Base-by-base conservation (phyloP, 1,284 basidiomycete species). In the Cystobasidiaceae sp. region DNA sequence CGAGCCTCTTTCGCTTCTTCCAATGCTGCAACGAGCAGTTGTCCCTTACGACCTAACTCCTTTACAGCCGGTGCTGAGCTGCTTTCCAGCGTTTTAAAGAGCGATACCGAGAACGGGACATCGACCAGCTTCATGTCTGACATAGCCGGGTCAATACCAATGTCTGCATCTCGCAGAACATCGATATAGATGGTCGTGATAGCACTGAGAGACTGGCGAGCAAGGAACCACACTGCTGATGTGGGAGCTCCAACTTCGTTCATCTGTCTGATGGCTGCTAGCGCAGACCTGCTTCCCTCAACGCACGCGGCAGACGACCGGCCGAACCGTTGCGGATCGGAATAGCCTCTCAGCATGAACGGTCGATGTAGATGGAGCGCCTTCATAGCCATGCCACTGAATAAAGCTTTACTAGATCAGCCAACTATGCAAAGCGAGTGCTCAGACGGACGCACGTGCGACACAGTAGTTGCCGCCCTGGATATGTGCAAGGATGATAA, bases 171-270 rank as follows among this genome's bases (percentile, higher is more conserved):
- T 23, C 48, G 49, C 25, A 62, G 41, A 9, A 62, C 48, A 34
- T 62, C 60, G 41, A 62, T 62, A 30, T 62, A 62, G 9, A 62
- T 49, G 11, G 60, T 50, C 32, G 49, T 37, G 41, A 62, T 62
- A 11, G 60, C 60, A 19, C 49, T 33, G 11, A 62, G 25, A 6
- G 60, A 49, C 32, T 62, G 60, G 17, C 50, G 60, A 32, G 46
- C 46, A 34, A 62, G 33, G 50, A 62, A 62, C 60, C 60, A 62
- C 11, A 52, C 30, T 7, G 49, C 48, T 33, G 46, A 13, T 27
- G 45, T 62, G 3, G 60, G 60, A 4, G 60, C 60, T 44, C 41
- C 27, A 4, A 52, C 21, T 23, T 51, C 60, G 5, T 37, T 27
- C 60, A 62, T 39, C 30, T 49, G 34, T 23, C 49, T 32, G 25